A percentile compares a stretch with the other conserved stretches of the same genome.
phyloP scores from a whole-genome alignment of 441 rosid species.

The Iberis amara region DNA sequence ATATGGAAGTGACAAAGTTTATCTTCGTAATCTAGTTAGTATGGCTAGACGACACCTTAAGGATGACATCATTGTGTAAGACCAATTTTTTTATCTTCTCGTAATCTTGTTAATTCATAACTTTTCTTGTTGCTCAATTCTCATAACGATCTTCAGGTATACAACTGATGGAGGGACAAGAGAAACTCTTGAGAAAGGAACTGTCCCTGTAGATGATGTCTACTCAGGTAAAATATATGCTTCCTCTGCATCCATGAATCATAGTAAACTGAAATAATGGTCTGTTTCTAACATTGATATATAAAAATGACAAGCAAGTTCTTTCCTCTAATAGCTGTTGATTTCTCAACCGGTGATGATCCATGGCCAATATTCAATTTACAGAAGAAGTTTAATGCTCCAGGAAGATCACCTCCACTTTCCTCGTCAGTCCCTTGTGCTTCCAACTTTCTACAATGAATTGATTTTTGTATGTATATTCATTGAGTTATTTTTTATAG shows the following conservation, averaged over 20 bases:
- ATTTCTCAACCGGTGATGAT: constrained; percentile 74
- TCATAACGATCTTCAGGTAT: constrained; percentile 48
- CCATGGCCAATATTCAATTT: constrained; percentile 83
- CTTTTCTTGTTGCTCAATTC: background rate
- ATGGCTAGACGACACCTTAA: constrained; percentile 66
- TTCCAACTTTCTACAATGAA: background rate
- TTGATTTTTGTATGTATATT: constrained; percentile 14
- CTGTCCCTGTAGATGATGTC: constrained; percentile 53
- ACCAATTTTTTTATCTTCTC: no score
- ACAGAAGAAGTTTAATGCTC: constrained; percentile 84
- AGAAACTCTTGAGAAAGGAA: constrained; percentile 75
- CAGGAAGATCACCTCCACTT: constrained; percentile 93
- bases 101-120: no score
- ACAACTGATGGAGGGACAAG: constrained; percentile 88
- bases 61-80: constrained; percentile 65
- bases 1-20: constrained; percentile 79
- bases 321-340: constrained; percentile 61
- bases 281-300: background rate
- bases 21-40: constrained; percentile 61
- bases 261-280: constrained; percentile 13
- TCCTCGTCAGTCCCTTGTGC: constrained; percentile 55
- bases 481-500: constrained; percentile 36
- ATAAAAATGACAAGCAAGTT: constrained; percentile 12
- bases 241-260: background rate
- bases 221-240: constrained; percentile 51